Conservation (phyloP, 2,329 filamentous ascomycete genomes). For the Graphiopsis chlorocephala region DNA sequence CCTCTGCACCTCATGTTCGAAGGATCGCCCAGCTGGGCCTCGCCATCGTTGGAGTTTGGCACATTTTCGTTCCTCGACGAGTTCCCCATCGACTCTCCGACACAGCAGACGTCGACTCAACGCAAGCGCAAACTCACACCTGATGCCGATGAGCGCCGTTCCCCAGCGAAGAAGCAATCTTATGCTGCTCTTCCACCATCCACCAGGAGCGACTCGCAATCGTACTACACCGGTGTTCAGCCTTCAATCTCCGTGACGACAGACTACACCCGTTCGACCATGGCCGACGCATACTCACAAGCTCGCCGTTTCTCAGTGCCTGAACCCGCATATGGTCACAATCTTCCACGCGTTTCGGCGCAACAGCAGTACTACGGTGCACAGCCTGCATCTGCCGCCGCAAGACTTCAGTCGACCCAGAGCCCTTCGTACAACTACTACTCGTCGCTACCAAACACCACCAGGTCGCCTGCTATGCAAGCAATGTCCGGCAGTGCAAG, state of each 20-base stretch:
- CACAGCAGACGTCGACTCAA: slow-evolving; percentile 25
- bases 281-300: slow-evolving; percentile 37
- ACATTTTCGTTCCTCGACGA: slow-evolving; percentile 55
- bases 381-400: slow-evolving; percentile 24
- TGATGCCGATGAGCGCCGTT: slow-evolving; percentile 47
- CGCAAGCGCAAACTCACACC: slow-evolving; percentile 57
- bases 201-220: slow-evolving; percentile 31
- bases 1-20: slow-evolving; percentile 60
- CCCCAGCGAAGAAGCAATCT: slow-evolving; percentile 44
- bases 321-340: slow-evolving; percentile 31
- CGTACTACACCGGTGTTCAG: slow-evolving; percentile 32
- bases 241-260: slow-evolving; percentile 38
- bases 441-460: slow-evolving; percentile 21
- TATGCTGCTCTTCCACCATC: slow-evolving; percentile 36
- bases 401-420: slow-evolving; percentile 34
- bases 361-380: slow-evolving; percentile 29
- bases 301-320: slow-evolving; percentile 39
- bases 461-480: slow-evolving; percentile 30
- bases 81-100: slow-evolving; percentile 26
- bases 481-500: slow-evolving; percentile 26
- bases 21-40: slow-evolving; percentile 29
- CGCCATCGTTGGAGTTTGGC: slow-evolving; percentile 55
- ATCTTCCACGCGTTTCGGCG: slow-evolving; percentile 25
- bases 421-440: slow-evolving; percentile 35
- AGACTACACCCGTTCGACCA: slow-evolving; percentile 36